Percentiles rank a stretch among this genome's conserved stretches.
Evolutionary conservation across 2,329 filamentous ascomycete genomes (phyloP).

Genomic region (Metarhizium anisopliae): DNA sequence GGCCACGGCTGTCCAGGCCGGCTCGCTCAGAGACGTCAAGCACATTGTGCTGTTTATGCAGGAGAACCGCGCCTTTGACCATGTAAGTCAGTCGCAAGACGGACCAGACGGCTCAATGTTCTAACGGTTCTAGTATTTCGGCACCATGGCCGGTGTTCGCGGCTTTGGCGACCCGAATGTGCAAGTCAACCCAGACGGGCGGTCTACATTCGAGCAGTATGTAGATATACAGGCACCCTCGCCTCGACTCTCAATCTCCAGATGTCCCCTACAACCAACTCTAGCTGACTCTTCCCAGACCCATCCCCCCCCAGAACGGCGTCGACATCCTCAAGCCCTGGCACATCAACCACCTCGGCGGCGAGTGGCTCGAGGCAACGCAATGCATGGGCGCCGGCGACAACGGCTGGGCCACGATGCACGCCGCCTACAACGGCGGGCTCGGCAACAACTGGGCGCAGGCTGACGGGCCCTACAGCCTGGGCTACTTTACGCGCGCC

Average conservation of each 20-base stretch:
- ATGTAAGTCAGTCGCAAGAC: constrained; percentile 13
- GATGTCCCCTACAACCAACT: too few relatives aligned
- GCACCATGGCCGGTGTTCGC: constrained; percentile 44
- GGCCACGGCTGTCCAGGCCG: constrained; percentile 16
- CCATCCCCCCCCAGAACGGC: constrained; percentile 20
- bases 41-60: constrained; percentile 53
- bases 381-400: constrained; percentile 43
- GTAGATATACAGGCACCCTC: constrained; percentile 10
- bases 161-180: constrained; percentile 39
- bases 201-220: constrained; percentile 39
- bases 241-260: neutral
- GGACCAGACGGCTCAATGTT: neutral
- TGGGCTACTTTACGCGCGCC: constrained; percentile 38
- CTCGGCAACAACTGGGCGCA: constrained; percentile 42
- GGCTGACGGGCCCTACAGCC: constrained; percentile 17
- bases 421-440: constrained; percentile 39
- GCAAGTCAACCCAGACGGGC: constrained; percentile 22
- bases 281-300: neutral
- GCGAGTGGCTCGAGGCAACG: constrained; percentile 34
- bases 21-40: constrained; percentile 39
- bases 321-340: constrained; percentile 40
- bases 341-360: constrained; percentile 39
- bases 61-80: constrained; percentile 26
- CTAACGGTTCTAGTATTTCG: constrained; percentile 35
- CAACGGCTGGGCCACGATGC: constrained; percentile 43